Percentiles rank a stretch among this genome's conserved stretches.
Evolutionary conservation across 169 alveolate species (phyloP).

Genomic region (Pseudocohnilembus persalinus): DNA sequence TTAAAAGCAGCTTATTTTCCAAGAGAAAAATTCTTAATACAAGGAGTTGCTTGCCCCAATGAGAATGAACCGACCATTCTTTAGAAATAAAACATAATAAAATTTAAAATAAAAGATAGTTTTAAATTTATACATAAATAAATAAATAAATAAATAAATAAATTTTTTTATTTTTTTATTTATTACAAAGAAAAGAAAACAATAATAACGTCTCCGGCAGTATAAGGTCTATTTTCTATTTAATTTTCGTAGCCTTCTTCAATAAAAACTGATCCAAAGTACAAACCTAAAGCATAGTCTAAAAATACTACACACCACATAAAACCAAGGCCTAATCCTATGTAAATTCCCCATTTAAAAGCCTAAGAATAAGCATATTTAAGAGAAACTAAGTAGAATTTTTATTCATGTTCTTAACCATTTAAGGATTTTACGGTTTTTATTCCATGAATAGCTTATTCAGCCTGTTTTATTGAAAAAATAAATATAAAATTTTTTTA

Average conservation of each 20-base stretch:
- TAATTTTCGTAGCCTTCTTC: not conserved
- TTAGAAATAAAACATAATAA: no score
- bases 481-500: no score
- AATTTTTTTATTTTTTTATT: no score
- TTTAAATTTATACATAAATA: no score
- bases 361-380: slow-evolving; percentile 19
- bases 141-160: no score
- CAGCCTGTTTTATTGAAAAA: slow-evolving; percentile 47
- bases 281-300: slow-evolving; percentile 41
- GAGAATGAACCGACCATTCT: slow-evolving; percentile 39
- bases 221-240: slow-evolving; percentile 20
- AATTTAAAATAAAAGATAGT: no score
- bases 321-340: slow-evolving; percentile 35
- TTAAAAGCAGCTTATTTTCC: slow-evolving; percentile 41
- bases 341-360: slow-evolving; percentile 21
- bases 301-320: slow-evolving; percentile 25
- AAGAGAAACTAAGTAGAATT: slow-evolving; percentile 8
- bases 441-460: slow-evolving; percentile 40
- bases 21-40: slow-evolving; percentile 29
- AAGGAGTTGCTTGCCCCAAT: slow-evolving; percentile 46
- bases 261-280: slow-evolving; percentile 41
- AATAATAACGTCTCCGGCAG: slow-evolving; percentile 45
- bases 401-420: slow-evolving; percentile 39
- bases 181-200: slow-evolving; percentile 30
- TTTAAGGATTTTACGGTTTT: slow-evolving; percentile 38